These are phyloP conservation scores for Suillus americanus DNA, from an alignment of 768 basidiomycete genomes.

Conservation along the genomic window DNA sequence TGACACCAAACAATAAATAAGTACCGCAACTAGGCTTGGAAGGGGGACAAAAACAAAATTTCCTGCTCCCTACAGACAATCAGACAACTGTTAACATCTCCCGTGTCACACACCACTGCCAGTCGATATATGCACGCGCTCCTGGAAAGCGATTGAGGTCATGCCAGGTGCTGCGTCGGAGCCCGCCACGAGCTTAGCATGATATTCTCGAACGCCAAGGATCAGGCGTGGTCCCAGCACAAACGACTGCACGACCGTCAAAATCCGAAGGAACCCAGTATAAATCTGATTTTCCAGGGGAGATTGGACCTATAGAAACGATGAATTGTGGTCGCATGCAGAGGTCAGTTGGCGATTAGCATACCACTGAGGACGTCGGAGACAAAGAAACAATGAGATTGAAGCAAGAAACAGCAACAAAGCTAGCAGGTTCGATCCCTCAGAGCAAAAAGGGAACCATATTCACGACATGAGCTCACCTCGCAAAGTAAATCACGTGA, in stretches of 20 bases:
- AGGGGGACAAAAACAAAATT: too few species aligned
- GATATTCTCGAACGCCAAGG: not conserved
- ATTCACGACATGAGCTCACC: not conserved
- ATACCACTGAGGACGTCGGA: too few species aligned
- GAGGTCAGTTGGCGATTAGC: not conserved
- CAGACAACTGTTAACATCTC: not conserved
- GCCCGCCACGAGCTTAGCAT: not conserved
- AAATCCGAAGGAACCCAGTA: accelerated
- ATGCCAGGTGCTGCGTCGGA: not conserved
- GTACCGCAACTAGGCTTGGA: too few species aligned
- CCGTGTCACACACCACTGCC: not conserved
- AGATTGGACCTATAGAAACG: not conserved
- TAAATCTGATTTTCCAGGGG: too few species aligned
- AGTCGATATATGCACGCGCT: not conserved
- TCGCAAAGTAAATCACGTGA: not conserved
- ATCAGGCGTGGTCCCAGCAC: not conserved
- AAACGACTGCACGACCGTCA: not conserved
- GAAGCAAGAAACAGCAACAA: not conserved
- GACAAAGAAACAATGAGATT: too few species aligned
- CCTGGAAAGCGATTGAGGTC: not conserved
- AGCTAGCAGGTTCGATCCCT: not conserved
- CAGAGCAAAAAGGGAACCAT: not conserved
- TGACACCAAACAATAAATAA: too few species aligned
- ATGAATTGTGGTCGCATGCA: not conserved
- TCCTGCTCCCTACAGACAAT: too few species aligned